Percentiles rank a stretch among this genome's conserved stretches.
These are phyloP conservation scores for Scheffersomyces ergatensis DNA, from an alignment of 805 yeast species.

Conservation along the genomic window DNA sequence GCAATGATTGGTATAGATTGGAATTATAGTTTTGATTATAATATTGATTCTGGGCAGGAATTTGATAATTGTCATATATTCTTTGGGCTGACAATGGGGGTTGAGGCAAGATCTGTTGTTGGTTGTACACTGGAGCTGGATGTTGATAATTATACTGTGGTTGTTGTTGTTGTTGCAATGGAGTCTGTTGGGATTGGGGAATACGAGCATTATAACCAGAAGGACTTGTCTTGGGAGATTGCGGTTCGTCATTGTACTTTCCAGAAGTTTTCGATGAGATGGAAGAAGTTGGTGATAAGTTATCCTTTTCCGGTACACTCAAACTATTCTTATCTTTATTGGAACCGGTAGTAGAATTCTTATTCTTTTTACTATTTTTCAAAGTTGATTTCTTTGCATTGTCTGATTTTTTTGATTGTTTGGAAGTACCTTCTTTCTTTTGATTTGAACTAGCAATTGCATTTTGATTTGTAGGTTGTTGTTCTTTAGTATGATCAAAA, in stretches of 20 bases:
- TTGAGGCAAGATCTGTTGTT: conserved; percentile 3
- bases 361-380: not conserved
- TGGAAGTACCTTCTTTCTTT: not conserved
- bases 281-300: conserved; percentile 35
- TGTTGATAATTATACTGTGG: conserved; percentile 5
- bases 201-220: conserved; percentile 8
- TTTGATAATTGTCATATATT: conserved; percentile 12
- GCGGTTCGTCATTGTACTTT: conserved; percentile 32
- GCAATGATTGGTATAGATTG: conserved; percentile 3
- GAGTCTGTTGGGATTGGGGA: conserved; percentile 6
- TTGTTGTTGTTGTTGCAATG: conserved; percentile 14
- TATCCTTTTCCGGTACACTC: conserved; percentile 10
- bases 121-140: not conserved
- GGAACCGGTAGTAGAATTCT: not conserved
- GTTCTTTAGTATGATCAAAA: conserved; percentile 11
- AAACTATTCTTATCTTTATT: not conserved
- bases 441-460: not conserved
- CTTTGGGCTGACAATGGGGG: conserved; percentile 9
- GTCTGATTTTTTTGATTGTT: conserved; percentile 1
- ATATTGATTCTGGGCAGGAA: conserved; percentile 8
- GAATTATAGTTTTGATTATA: conserved; percentile 6
- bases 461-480: not conserved
- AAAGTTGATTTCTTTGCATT: not conserved
- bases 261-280: conserved; percentile 29
- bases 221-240: conserved; percentile 41